Percentiles rank a stretch among this genome's conserved stretches.
These are phyloP conservation scores for Parachaetomium inaequale DNA, from an alignment of 495 filamentous ascomycete species.

Conservation along the genomic window DNA sequence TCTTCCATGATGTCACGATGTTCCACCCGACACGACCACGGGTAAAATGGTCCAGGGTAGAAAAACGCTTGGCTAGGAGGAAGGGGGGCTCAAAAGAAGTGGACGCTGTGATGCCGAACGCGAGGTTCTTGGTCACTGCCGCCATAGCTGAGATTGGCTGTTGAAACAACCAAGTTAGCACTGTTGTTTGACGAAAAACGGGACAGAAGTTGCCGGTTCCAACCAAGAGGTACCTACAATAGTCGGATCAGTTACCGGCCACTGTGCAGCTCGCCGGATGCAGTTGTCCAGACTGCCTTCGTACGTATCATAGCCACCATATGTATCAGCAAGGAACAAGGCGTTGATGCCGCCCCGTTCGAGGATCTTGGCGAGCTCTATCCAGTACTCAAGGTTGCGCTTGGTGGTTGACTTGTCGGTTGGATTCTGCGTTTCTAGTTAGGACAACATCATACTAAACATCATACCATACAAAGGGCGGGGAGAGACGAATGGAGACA, in stretches of 20 bases:
- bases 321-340: constrained; percentile 60
- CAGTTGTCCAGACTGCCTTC: constrained; percentile 51
- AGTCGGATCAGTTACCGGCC: constrained; percentile 51
- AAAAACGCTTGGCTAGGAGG: constrained; percentile 56
- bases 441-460: too few relatives aligned
- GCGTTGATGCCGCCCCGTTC: constrained; percentile 58
- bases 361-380: constrained; percentile 56
- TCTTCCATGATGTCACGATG: constrained; percentile 51
- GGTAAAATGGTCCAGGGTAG: constrained; percentile 61
- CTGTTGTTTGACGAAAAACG: neutral
- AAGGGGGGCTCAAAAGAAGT: constrained; percentile 60
- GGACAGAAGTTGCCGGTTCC: too few relatives aligned
- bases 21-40: constrained; percentile 62
- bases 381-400: constrained; percentile 53
- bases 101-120: constrained; percentile 53
- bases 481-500: too few relatives aligned
- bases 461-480: too few relatives aligned
- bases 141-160: constrained; percentile 53
- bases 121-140: constrained; percentile 52
- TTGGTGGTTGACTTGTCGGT: constrained; percentile 37
- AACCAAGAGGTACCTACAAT: constrained; percentile 44
- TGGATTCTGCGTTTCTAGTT: constrained; percentile 46
- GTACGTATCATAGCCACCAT: constrained; percentile 51
- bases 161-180: too few relatives aligned
- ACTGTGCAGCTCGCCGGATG: constrained; percentile 45